Conservation (phyloP, 148 eudicot species). For the Chenopodium album region DNA sequence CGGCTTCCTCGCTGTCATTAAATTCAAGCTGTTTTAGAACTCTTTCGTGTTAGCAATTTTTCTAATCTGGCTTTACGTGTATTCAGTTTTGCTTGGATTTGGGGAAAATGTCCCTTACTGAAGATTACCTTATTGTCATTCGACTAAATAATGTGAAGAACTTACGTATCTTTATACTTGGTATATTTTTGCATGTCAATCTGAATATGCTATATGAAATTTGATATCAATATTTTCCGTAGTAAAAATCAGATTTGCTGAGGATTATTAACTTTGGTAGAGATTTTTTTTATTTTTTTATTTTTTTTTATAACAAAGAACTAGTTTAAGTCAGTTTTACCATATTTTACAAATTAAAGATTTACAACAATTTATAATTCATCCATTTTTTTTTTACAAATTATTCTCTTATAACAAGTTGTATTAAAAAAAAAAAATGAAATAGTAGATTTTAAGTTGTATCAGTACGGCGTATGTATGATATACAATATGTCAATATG, state of each 20-base stretch:
- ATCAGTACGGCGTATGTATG: too few relatives aligned
- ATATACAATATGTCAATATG: too few relatives aligned
- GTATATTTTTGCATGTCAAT: background rate
- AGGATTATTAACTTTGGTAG: background rate
- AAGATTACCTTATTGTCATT: background rate
- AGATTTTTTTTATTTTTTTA: background rate
- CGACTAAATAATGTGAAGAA: background rate
- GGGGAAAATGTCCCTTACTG: background rate
- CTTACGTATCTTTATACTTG: background rate
- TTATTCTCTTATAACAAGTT: too few relatives aligned
- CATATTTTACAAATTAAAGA: too few relatives aligned
- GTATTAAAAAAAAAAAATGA: too few relatives aligned
- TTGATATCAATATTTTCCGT: background rate
- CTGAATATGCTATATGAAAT: background rate
- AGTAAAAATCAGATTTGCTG: background rate
- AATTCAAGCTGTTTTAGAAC: conserved; percentile 5
- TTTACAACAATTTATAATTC: too few relatives aligned
- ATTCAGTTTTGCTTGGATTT: background rate
- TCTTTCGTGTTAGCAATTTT: background rate
- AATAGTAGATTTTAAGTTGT: too few relatives aligned
- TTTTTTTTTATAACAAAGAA: background rate
- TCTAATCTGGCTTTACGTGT: background rate
- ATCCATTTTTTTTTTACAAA: too few relatives aligned
- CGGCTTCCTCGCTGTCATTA: conserved; percentile 62
- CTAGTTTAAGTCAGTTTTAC: too few relatives aligned